Conservation (phyloP, 2,329 filamentous ascomycete species). For the Cladosporium sp. region DNA sequence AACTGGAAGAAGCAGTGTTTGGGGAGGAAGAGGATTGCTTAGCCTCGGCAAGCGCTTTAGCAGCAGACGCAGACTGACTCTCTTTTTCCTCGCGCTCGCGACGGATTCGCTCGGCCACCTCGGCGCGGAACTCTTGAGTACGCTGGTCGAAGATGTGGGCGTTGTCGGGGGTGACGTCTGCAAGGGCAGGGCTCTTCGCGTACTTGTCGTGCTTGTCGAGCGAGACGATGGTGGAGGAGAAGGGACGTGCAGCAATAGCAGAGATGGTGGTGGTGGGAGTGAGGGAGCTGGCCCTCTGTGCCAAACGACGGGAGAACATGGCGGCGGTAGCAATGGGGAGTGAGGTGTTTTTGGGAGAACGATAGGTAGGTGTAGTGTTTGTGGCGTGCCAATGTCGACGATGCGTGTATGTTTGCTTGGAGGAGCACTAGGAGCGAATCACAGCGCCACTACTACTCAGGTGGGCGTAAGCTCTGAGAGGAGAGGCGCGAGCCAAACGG, state of each 20-base stretch:
- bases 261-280: conserved; percentile 13
- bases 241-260: conserved; percentile 22
- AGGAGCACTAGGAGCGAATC: conserved; percentile 15
- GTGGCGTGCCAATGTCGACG: conserved; percentile 1
- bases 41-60: conserved; percentile 38
- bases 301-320: conserved; percentile 27
- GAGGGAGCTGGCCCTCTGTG: conserved; percentile 19
- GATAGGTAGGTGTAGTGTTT: conserved; percentile 8
- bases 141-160: conserved; percentile 76
- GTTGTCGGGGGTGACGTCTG: conserved; percentile 75
- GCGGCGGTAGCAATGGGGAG: conserved; percentile 3
- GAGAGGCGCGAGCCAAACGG: not conserved
- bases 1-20: conserved; percentile 36
- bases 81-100: conserved; percentile 77
- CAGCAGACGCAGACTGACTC: conserved; percentile 70
- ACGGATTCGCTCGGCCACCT: conserved; percentile 68
- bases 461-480: conserved; percentile 1
- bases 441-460: not conserved
- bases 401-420: conserved; percentile 9
- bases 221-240: conserved; percentile 21
- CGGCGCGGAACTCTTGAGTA: conserved; percentile 84
- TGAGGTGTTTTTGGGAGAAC: not conserved
- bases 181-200: conserved; percentile 67
- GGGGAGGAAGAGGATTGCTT: conserved; percentile 30
- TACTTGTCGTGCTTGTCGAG: conserved; percentile 11